A percentile compares a stretch with the other conserved stretches of the same genome.
phyloP scores from a whole-genome alignment of 2,329 filamentous ascomycete genomes.

The Colletotrichum cereale region DNA sequence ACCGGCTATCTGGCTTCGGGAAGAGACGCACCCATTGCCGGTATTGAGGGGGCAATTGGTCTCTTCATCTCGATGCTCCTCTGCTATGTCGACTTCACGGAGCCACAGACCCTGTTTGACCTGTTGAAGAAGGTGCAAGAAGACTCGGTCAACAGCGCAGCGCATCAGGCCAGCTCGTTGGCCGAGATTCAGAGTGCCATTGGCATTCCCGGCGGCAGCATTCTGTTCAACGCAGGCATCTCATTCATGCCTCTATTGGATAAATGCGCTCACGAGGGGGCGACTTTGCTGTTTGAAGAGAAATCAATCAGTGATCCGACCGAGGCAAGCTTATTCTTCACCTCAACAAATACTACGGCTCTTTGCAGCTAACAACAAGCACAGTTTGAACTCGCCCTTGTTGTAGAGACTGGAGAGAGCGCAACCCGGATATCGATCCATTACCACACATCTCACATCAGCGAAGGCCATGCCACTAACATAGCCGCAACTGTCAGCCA shows the following conservation, averaged over 20 bases:
- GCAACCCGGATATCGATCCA: neutral
- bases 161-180: slow-evolving; percentile 63
- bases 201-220: slow-evolving; percentile 39
- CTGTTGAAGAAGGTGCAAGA: slow-evolving; percentile 56
- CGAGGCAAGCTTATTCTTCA: too few species aligned
- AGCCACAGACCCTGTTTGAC: neutral
- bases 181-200: slow-evolving; percentile 57
- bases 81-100: slow-evolving; percentile 48
- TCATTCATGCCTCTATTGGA: slow-evolving; percentile 42
- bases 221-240: slow-evolving; percentile 50
- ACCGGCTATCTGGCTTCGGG: slow-evolving; percentile 61
- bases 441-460: neutral
- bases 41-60: slow-evolving; percentile 62
- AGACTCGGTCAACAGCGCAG: slow-evolving; percentile 59
- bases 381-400: slow-evolving; percentile 23
- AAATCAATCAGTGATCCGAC: slow-evolving; percentile 8
- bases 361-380: too few species aligned
- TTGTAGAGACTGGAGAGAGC: slow-evolving; percentile 16
- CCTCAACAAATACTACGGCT: too few species aligned
- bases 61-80: slow-evolving; percentile 66
- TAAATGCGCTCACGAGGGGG: slow-evolving; percentile 42
- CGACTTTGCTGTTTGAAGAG: slow-evolving; percentile 23
- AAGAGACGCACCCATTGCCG: slow-evolving; percentile 62
- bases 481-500: slow-evolving; percentile 50
- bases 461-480: slow-evolving; percentile 46